Conservation (phyloP, 2,329 filamentous ascomycete species). For the Xylaria arbuscula region DNA sequence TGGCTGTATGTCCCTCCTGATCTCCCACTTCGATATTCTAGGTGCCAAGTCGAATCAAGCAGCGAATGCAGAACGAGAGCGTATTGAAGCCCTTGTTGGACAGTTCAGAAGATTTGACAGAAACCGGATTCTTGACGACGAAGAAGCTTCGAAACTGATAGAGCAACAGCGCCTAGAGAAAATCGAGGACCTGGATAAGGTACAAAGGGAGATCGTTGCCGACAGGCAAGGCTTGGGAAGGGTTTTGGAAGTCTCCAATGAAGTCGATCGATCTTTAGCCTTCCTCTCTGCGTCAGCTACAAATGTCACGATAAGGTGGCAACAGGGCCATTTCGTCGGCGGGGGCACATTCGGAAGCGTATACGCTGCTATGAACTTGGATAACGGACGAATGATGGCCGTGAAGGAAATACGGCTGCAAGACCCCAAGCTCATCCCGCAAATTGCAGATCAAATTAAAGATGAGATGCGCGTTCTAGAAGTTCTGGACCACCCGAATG, state of each 20-base stretch:
- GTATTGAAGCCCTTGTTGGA: slow-evolving; percentile 81
- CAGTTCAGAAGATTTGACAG: slow-evolving; percentile 83
- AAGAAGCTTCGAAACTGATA: slow-evolving; percentile 82
- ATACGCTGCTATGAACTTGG: slow-evolving; percentile 96
- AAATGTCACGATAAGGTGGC: slow-evolving; percentile 96
- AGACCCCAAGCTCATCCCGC: slow-evolving; percentile 94
- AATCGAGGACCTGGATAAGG: slow-evolving; percentile 80
- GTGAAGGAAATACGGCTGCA: slow-evolving; percentile 98
- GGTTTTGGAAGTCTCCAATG: slow-evolving; percentile 93
- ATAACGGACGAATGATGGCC: slow-evolving; percentile 95
- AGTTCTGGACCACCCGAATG: slow-evolving; percentile 95
- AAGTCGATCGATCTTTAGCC: slow-evolving; percentile 93
- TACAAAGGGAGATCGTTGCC: slow-evolving; percentile 80
- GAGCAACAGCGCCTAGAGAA: slow-evolving; percentile 79
- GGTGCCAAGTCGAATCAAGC: slow-evolving; percentile 92
- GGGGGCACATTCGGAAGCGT: slow-evolving; percentile 98
- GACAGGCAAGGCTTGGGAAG: slow-evolving; percentile 89
- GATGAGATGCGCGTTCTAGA: slow-evolving; percentile 98
- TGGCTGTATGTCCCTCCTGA: slow-evolving; percentile 95
- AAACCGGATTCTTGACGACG: slow-evolving; percentile 78
- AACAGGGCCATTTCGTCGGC: slow-evolving; percentile 97
- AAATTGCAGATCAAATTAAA: slow-evolving; percentile 90
- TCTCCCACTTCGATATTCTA: slow-evolving; percentile 99
- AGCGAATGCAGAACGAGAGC: slow-evolving; percentile 85
- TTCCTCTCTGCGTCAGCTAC: slow-evolving; percentile 94